Base-by-base conservation (phyloP, 768 basidiomycete genomes). In the Cytidiella melzeri region DNA sequence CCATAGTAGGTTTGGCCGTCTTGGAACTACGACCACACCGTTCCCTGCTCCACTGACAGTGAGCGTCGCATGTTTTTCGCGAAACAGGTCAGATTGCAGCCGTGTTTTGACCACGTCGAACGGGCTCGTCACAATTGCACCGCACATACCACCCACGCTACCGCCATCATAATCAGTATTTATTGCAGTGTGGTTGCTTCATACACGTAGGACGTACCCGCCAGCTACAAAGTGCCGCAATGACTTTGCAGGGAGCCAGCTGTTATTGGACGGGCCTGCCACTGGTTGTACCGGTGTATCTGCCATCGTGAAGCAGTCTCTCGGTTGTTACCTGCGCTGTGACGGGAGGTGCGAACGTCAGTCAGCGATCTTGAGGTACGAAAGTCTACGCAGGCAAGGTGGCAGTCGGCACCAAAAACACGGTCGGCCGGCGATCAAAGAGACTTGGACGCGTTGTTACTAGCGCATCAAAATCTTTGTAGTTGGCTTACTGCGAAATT, bases 31-130 rank as follows among this genome's bases (percentile, higher is more conserved):
- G 20, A 63, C 55, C 2, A 57, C 51, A 18, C 69, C 72, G 57
- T 65, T 49, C 51, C 61, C 52, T 50, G 62, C 55, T 4, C 38
- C 39, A 2, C 40, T 46, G 6, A 67, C 43, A 2, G 52, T 52
- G 11, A 64, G 51, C 15, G 67, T 54, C 7, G 67, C 57, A 36
- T 72, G 69, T 46, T 73, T 75, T 50, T 73, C 71, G 25, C 69
- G 67, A 62, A 93, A 96, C 19, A 97, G 71, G 67, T 84, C 84
- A 2, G 92, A 95, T 69, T 99, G 96, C 5, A 98, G 73, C 3
- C 96, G 85, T 38, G 96, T 99, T 71, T 97, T 98, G 54, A 98
- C 93, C 26, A 99, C 92, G 67, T 99, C 96, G 59, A 99, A 95
- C 0, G 96, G 95, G 39, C 92, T 92, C 0, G 96, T 99, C 3